phyloP scores from a whole-genome alignment of 306 rosid genomes.

The Citrullus amarus region DNA sequence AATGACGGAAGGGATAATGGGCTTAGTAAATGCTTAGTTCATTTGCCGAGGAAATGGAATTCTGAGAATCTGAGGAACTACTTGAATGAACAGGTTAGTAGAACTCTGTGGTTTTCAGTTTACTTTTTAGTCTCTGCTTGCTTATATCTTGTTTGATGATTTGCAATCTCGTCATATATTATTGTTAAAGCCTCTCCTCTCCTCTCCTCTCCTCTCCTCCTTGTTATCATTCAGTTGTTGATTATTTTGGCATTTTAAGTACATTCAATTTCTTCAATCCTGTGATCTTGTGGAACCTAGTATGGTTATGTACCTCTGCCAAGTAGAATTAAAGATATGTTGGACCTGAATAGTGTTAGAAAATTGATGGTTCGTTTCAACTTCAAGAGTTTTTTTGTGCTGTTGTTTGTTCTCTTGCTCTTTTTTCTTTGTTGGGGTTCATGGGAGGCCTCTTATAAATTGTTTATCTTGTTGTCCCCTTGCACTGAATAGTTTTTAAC shows the following conservation, averaged over 20 bases:
- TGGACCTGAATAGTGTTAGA: neutral
- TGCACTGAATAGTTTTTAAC: neutral
- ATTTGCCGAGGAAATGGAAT: slow-evolving; percentile 68
- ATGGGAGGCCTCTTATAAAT: neutral
- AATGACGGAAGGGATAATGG: slow-evolving; percentile 19
- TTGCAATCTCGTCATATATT: too few species aligned
- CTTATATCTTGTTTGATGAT: neutral
- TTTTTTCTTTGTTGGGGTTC: neutral
- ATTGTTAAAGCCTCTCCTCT: too few species aligned
- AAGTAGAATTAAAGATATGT: neutral
- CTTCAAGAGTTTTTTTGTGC: neutral
- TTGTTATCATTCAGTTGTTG: too few species aligned
- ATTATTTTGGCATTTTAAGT: too few species aligned
- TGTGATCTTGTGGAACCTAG: neutral
- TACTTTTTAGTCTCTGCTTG: too few species aligned
- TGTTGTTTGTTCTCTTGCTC: neutral
- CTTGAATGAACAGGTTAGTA: slow-evolving; percentile 46
- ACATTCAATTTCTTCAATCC: neutral
- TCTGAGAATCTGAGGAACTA: slow-evolving; percentile 46
- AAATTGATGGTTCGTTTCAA: neutral
- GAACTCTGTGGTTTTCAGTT: neutral
- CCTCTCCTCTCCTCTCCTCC: too few species aligned
- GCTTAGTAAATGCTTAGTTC: slow-evolving; percentile 68
- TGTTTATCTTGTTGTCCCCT: neutral
- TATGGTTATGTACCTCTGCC: neutral